Percentiles rank a stretch among this genome's conserved stretches.
phyloP scores from a whole-genome alignment of 352 stramenopile genomes.

The Phytopythium cucurbitacearum region DNA sequence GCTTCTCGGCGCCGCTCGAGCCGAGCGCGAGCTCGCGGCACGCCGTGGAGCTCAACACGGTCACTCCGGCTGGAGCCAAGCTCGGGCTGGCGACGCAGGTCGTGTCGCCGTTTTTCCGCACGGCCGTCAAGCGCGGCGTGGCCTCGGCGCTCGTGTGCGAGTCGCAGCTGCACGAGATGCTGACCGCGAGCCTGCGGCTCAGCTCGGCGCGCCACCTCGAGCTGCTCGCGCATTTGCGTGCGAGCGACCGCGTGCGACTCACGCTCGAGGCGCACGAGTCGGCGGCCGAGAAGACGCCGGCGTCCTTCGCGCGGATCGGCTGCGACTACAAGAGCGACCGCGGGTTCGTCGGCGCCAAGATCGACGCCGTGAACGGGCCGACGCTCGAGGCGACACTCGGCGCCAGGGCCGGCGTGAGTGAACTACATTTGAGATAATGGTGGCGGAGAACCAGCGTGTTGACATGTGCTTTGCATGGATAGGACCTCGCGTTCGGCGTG shows the following conservation, averaged over 20 bases:
- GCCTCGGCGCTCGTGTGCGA: slow-evolving; percentile 60
- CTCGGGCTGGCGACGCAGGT: slow-evolving; percentile 54
- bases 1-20: slow-evolving; percentile 37
- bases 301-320: slow-evolving; percentile 68
- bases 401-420: slow-evolving; percentile 33
- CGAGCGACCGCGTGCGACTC: slow-evolving; percentile 48
- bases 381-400: slow-evolving; percentile 61
- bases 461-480: neutral
- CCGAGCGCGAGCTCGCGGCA: slow-evolving; percentile 45
- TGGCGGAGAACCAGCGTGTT: neutral
- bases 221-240: slow-evolving; percentile 61
- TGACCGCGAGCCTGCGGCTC: slow-evolving; percentile 54
- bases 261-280: slow-evolving; percentile 73
- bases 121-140: slow-evolving; percentile 60
- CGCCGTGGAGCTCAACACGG: slow-evolving; percentile 38
- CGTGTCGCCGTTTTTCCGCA: slow-evolving; percentile 68
- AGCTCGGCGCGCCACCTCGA: slow-evolving; percentile 67
- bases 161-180: slow-evolving; percentile 61
- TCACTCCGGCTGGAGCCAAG: slow-evolving; percentile 46
- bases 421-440: neutral
- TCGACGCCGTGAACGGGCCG: slow-evolving; percentile 76
- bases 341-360: slow-evolving; percentile 59
- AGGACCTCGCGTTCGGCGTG: slow-evolving; percentile 38
- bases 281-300: slow-evolving; percentile 57
- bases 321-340: slow-evolving; percentile 47